A percentile compares a stretch with the other conserved stretches of the same genome.
Conservation (phyloP, 441 rosid species). For the Gossypium aridum region DNA sequence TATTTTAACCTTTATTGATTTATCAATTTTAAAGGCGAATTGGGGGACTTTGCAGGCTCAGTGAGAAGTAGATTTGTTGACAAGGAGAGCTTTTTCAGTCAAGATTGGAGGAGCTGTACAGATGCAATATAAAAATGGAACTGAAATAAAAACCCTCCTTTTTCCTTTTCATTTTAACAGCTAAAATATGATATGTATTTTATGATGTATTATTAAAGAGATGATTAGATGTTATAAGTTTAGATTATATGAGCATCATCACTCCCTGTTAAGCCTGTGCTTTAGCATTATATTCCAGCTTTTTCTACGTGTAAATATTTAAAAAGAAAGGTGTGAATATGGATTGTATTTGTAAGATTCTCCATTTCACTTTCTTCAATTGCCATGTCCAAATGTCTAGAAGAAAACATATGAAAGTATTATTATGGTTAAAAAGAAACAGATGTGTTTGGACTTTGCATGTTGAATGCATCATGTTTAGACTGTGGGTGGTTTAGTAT, state of each 20-base stretch:
- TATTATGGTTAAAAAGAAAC: no score
- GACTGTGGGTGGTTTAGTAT: no score
- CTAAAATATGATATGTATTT: background rate
- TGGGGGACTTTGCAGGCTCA: slow-evolving; percentile 22
- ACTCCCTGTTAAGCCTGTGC: background rate
- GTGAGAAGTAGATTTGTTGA: background rate
- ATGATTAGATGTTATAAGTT: background rate
- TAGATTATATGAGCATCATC: background rate
- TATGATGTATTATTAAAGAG: slow-evolving; percentile 3
- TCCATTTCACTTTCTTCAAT: no score
- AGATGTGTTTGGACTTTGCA: no score
- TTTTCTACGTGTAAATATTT: background rate
- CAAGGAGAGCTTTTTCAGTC: background rate
- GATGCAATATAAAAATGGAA: slow-evolving; percentile 20
- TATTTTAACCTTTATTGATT: no score
- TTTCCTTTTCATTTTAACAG: background rate
- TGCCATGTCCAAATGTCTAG: background rate
- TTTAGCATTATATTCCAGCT: background rate
- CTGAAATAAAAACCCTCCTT: background rate
- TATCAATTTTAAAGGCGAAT: background rate
- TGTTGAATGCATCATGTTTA: no score
- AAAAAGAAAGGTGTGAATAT: background rate
- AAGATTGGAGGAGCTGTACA: slow-evolving; percentile 21
- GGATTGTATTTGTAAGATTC: background rate
- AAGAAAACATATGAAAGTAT: no score